These are phyloP conservation scores for Beta corolliflora DNA, from an alignment of 179 eudicot species.

Conservation along the genomic window DNA sequence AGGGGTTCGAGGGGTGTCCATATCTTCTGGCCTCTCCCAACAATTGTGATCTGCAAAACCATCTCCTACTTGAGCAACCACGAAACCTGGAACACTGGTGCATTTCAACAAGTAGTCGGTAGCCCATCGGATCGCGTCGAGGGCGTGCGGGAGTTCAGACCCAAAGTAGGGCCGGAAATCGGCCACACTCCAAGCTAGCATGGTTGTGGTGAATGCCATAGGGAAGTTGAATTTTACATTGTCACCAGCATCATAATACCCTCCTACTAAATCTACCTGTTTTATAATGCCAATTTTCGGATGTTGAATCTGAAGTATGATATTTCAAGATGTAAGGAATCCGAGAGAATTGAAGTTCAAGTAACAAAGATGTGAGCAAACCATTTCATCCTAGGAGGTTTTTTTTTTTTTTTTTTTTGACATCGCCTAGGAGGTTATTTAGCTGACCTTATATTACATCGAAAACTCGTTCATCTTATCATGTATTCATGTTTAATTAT, in stretches of 20 bases:
- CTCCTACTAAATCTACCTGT: constrained; percentile 62
- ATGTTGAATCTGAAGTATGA: neutral
- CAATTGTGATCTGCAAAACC: constrained; percentile 49
- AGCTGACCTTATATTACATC: no score
- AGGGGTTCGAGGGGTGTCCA: constrained; percentile 58
- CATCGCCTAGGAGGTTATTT: no score
- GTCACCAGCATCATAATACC: constrained; percentile 77
- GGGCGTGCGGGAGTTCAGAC: constrained; percentile 39
- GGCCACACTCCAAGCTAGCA: constrained; percentile 69
- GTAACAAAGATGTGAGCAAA: neutral
- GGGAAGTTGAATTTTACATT: constrained; percentile 69
- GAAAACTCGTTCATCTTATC: no score
- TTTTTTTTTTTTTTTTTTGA: no score
- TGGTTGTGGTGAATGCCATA: constrained; percentile 73
- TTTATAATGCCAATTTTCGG: neutral
- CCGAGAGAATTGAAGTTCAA: neutral
- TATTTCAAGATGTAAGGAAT: neutral
- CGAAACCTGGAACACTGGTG: constrained; percentile 47
- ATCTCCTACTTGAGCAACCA: constrained; percentile 65
- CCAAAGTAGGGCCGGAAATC: constrained; percentile 53
- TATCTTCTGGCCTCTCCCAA: constrained; percentile 63
- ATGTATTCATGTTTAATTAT: no score
- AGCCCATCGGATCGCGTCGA: constrained; percentile 55
- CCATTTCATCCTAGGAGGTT: neutral
- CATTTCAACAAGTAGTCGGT: constrained; percentile 64